Conservation (phyloP, 2,329 filamentous ascomycete species). For the Dactylellina parvicollis region DNA sequence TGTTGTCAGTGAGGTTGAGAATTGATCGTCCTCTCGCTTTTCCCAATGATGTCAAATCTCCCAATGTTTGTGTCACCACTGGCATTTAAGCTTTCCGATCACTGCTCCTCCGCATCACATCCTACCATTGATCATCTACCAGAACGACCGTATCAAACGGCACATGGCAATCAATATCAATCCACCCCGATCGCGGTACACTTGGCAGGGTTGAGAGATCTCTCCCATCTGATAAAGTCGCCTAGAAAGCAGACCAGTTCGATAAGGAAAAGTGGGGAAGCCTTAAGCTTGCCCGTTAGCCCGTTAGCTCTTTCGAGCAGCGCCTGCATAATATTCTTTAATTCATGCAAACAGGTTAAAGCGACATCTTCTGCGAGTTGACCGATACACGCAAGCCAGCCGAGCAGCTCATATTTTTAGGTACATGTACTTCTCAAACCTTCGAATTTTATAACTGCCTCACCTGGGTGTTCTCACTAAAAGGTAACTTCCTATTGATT, state of each 20-base stretch:
- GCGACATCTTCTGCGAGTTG: not conserved
- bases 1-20: not conserved
- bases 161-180: conserved; percentile 19
- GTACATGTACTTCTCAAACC: conserved; percentile 7
- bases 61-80: conserved; percentile 33
- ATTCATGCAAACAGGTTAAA: conserved; percentile 18
- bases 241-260: not conserved
- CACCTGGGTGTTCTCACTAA: not conserved
- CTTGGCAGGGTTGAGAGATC: not conserved
- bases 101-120: not conserved
- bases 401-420: conserved; percentile 36
- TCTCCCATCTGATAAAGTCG: not conserved
- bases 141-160: not conserved
- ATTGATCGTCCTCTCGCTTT: not conserved
- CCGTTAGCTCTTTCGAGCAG: not conserved
- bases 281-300: not conserved
- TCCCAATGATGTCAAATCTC: conserved; percentile 17
- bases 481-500: conserved; percentile 3
- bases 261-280: conserved; percentile 1
- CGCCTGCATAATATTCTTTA: no score
- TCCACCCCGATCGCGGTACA: not conserved
- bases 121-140: conserved; percentile 22
- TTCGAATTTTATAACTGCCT: conserved; percentile 1
- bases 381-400: conserved; percentile 22
- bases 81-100: conserved; percentile 22